Evolutionary conservation across 2,329 filamentous ascomycete genomes (phyloP).

Genomic region (Monosporascus sp.): DNA sequence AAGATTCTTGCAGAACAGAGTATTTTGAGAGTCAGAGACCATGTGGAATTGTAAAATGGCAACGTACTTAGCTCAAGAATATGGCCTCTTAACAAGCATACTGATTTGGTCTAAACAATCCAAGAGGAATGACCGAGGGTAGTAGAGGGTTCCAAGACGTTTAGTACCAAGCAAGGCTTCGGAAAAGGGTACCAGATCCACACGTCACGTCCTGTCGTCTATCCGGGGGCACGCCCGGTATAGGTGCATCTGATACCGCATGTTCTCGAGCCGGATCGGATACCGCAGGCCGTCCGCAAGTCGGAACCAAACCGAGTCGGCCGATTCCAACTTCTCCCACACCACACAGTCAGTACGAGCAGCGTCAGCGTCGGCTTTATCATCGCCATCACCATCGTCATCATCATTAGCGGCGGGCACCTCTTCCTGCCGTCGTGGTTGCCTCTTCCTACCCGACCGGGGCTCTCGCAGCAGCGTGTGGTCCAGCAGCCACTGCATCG

Average conservation of each 20-base stretch:
- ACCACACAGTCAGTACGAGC: background rate
- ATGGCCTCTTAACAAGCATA: too few relatives aligned
- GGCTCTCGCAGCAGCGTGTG: conserved; percentile 57
- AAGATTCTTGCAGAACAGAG: too few relatives aligned
- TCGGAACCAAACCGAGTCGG: conserved; percentile 84
- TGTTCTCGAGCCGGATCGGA: conserved; percentile 83
- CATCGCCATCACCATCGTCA: conserved; percentile 16
- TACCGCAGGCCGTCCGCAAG: conserved; percentile 64
- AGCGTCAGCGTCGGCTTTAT: background rate
- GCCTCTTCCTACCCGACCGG: background rate
- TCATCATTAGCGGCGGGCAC: conserved; percentile 27
- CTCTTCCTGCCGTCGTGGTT: background rate
- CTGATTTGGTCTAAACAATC: too few relatives aligned
- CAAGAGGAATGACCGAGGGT: too few relatives aligned
- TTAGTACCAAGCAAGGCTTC: too few relatives aligned
- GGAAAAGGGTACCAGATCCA: too few relatives aligned
- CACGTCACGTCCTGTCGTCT: too few relatives aligned
- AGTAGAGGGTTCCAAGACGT: too few relatives aligned
- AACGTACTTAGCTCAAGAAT: too few relatives aligned
- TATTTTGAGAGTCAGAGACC: too few relatives aligned
- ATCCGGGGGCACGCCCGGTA: conserved; percentile 44
- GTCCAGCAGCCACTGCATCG: conserved; percentile 90
- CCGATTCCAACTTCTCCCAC: conserved; percentile 71
- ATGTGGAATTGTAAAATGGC: too few relatives aligned
- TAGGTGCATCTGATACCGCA: conserved; percentile 89